Conservation (phyloP, 1,284 basidiomycete genomes). For the Termitomyces sp. region DNA sequence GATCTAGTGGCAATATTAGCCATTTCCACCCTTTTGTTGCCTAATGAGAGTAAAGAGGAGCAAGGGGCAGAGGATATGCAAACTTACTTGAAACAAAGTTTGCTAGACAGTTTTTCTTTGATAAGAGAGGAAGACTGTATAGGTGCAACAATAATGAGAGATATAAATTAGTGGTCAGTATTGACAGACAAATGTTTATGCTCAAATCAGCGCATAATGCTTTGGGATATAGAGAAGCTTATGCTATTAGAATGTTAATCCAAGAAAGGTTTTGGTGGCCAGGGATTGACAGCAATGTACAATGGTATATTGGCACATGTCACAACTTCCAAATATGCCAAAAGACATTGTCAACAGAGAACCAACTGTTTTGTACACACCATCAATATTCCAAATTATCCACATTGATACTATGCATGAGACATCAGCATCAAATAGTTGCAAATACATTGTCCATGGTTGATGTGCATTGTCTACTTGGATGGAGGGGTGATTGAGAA, state of each 20-base stretch:
- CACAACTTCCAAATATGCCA: not conserved
- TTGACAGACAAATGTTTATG: no score
- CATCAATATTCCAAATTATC: no score
- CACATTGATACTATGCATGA: not conserved
- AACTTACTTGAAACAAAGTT: not conserved
- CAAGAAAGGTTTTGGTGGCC: not conserved
- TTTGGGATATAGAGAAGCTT: no score
- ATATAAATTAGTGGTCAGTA: no score
- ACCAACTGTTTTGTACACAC: no score
- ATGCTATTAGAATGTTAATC: no score
- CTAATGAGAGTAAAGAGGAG: not conserved
- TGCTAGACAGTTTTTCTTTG: not conserved
- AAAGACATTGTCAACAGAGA: not conserved
- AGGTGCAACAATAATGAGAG: not conserved
- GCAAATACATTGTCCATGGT: not conserved
- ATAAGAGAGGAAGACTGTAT: not conserved
- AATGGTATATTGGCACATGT: not conserved
- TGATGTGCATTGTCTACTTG: not conserved
- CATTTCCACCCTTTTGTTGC: not conserved
- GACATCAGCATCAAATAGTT: not conserved
- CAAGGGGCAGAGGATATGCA: not conserved
- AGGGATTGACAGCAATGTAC: not conserved
- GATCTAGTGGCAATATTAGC: not conserved
- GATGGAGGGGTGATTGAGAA: not conserved
- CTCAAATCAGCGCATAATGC: no score